Evolutionary conservation across 2,329 filamentous ascomycete genomes (phyloP).

Genomic region (Exophiala mesophila): DNA sequence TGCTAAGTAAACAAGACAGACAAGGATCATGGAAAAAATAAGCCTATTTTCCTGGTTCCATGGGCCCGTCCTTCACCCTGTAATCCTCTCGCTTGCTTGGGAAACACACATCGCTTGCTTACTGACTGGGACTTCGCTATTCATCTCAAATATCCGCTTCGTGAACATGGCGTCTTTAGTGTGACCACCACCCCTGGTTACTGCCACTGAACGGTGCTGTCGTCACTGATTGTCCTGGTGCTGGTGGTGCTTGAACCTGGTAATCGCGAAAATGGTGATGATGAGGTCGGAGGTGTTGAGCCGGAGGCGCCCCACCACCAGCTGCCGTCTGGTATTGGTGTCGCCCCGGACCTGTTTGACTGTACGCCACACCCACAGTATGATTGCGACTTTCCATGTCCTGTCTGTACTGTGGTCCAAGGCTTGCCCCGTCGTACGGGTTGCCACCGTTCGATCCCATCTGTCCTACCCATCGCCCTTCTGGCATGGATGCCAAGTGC

Average conservation of each 20-base stretch:
- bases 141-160: too few relatives aligned
- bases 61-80: too few relatives aligned
- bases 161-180: too few relatives aligned
- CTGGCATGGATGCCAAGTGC: background rate
- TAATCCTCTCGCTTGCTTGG: too few relatives aligned
- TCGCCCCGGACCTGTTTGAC: background rate
- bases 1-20: too few relatives aligned
- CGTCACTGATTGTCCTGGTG: constrained; percentile 7
- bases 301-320: too few relatives aligned
- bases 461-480: background rate
- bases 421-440: background rate
- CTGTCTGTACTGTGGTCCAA: background rate
- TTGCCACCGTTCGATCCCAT: background rate
- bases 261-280: constrained; percentile 4
- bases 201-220: constrained; percentile 8
- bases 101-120: too few relatives aligned
- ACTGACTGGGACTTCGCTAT: too few relatives aligned
- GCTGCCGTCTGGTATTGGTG: background rate
- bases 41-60: too few relatives aligned
- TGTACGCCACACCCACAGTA: background rate
- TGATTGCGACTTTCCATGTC: background rate
- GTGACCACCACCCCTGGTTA: constrained; percentile 1
- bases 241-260: background rate
- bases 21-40: too few relatives aligned
- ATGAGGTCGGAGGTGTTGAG: background rate